Evolutionary conservation across 225 moss, liverwort and hornwort genomes (phyloP).

Genomic region (Marchantia polymorpha): DNA sequence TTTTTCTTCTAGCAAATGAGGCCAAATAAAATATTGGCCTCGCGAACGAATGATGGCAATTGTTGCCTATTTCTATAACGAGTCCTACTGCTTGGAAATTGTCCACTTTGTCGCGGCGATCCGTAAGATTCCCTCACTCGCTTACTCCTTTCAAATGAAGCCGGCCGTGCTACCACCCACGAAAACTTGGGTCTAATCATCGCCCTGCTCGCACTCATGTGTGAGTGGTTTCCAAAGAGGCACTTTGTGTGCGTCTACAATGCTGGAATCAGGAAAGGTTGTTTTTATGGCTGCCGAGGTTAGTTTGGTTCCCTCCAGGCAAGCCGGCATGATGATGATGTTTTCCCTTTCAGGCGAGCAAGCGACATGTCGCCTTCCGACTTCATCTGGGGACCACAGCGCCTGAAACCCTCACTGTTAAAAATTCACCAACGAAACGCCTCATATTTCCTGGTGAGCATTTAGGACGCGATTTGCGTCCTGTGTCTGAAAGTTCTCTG

Average conservation of each 20-base stretch:
- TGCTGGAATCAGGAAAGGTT: not conserved
- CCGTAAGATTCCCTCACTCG: not conserved
- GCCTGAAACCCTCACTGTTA: not conserved
- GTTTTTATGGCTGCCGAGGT: not conserved
- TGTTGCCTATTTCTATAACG: not conserved
- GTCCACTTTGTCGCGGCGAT: not conserved
- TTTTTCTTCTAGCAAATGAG: not conserved
- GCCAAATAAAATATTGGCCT: not conserved
- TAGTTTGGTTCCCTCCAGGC: not conserved
- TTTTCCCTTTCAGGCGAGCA: constrained; percentile 5
- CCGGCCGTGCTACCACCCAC: constrained; percentile 6
- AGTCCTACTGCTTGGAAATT: not conserved
- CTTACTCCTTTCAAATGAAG: not conserved
- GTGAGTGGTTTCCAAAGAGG: not conserved
- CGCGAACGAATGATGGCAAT: too few relatives aligned
- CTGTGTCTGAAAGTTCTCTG: not conserved
- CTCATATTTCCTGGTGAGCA: not conserved
- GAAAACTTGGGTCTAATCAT: not conserved
- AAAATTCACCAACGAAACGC: not conserved
- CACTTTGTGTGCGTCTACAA: not conserved
- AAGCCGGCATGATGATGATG: not conserved
- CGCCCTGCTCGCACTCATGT: not conserved
- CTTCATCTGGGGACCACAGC: constrained; percentile 4
- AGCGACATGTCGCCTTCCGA: constrained; percentile 1
- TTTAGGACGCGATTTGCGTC: not conserved